Percentiles rank a stretch among this genome's conserved stretches.
phyloP scores from a whole-genome alignment of 2,329 filamentous ascomycete species.

The Elsinoe fawcettii region DNA sequence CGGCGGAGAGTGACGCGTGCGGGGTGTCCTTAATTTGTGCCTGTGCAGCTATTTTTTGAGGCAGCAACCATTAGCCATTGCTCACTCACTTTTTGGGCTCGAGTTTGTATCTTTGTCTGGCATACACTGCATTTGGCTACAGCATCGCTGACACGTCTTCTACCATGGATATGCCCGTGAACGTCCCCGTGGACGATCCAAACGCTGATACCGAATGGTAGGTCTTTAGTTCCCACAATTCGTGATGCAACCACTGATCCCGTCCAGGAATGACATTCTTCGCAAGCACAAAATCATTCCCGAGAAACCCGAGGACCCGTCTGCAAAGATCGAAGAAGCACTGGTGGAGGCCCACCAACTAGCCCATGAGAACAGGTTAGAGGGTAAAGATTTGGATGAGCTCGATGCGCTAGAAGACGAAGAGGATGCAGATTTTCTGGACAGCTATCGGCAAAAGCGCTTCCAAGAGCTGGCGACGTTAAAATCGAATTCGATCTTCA shows the following conservation, averaged over 20 bases:
- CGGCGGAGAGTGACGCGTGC: background rate
- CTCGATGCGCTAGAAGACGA: conserved; percentile 89
- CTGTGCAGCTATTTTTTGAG: conserved; percentile 5
- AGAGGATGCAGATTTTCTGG: conserved; percentile 86
- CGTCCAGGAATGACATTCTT: conserved; percentile 86
- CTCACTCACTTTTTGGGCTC: background rate
- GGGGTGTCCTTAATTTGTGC: background rate
- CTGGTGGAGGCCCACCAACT: conserved; percentile 72
- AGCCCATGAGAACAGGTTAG: conserved; percentile 84
- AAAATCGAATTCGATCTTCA: conserved; percentile 70
- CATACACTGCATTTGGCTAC: no score
- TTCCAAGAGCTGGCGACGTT: conserved; percentile 72
- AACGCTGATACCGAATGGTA: conserved; percentile 98
- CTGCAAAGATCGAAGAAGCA: conserved; percentile 92
- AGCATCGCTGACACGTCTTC: background rate
- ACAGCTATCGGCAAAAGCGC: conserved; percentile 80
- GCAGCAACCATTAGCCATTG: background rate
- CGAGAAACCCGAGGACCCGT: conserved; percentile 94
- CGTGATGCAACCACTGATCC: background rate
- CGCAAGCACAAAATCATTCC: conserved; percentile 94
- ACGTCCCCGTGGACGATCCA: conserved; percentile 86
- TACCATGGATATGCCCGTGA: conserved; percentile 46
- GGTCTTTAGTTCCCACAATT: background rate
- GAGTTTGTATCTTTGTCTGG: background rate
- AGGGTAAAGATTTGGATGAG: conserved; percentile 91